phyloP scores from a whole-genome alignment of 495 filamentous ascomycete species.

The Penicillium mononematosum region DNA sequence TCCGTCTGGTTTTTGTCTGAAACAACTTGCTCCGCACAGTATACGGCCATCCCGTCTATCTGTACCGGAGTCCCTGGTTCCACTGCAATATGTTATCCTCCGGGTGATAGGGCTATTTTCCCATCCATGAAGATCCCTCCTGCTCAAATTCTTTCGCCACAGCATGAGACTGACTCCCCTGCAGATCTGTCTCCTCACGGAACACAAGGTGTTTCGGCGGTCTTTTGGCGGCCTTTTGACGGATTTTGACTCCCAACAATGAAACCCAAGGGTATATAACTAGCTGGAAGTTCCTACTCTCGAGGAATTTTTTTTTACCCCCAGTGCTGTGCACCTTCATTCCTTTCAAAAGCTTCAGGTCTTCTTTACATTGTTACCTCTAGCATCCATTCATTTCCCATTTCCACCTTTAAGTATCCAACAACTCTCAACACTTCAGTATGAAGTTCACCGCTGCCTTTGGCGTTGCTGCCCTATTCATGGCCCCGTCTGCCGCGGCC shows the following conservation, averaged over 20 bases:
- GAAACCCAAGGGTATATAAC: slow-evolving; percentile 20
- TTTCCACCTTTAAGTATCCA: slow-evolving; percentile 7
- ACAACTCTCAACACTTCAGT: slow-evolving; percentile 19
- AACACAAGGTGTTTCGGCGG: slow-evolving; percentile 1
- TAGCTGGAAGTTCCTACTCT: neutral
- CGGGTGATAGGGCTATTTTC: slow-evolving; percentile 5
- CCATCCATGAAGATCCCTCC: neutral
- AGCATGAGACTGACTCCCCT: neutral
- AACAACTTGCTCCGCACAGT: neutral
- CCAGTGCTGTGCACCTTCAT: slow-evolving; percentile 32
- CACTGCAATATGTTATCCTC: neutral
- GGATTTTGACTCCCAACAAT: neutral
- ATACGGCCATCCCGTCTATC: neutral
- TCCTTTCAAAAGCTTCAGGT: slow-evolving; percentile 21
- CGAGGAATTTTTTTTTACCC: slow-evolving; percentile 14
- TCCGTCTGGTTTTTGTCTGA: neutral
- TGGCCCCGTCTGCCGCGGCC: slow-evolving; percentile 27
- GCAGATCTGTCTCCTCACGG: slow-evolving; percentile 2
- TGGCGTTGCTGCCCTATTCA: slow-evolving; percentile 29
- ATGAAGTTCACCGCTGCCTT: slow-evolving; percentile 37
- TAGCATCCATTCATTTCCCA: slow-evolving; percentile 21
- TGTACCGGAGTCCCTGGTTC: neutral
- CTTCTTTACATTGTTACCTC: slow-evolving; percentile 20
- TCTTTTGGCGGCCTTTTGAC: neutral
- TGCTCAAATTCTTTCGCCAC: slow-evolving; percentile 1